A percentile compares a stretch with the other conserved stretches of the same genome.
Evolutionary conservation across 805 yeast genomes (phyloP).

Genomic region (Myxozyma geophila): DNA sequence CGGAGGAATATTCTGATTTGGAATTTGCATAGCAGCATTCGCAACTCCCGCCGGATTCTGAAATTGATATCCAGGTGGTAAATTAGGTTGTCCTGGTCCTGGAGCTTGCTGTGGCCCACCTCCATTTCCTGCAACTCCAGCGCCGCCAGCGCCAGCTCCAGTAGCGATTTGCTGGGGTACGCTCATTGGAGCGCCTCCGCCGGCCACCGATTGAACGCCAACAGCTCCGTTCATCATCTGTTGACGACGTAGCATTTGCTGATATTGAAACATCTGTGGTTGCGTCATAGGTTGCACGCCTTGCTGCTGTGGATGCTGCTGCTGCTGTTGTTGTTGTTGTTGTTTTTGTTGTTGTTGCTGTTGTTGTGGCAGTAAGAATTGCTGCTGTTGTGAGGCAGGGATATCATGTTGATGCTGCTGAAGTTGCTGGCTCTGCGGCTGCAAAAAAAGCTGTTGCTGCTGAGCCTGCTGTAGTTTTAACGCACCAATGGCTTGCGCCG

Average conservation of each 20-base stretch:
- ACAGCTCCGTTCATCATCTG: constrained; percentile 19
- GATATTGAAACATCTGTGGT: constrained; percentile 14
- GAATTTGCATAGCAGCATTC: constrained; percentile 9
- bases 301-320: constrained; percentile 11
- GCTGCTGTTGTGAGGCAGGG: constrained; percentile 21
- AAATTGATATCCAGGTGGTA: constrained; percentile 22
- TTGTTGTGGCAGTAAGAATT: constrained; percentile 5
- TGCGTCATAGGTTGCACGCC: constrained; percentile 10
- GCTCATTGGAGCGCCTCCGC: neutral
- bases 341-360: constrained; percentile 24
- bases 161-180: constrained; percentile 13
- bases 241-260: constrained; percentile 20
- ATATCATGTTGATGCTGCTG: constrained; percentile 22
- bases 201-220: neutral
- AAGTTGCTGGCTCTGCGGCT: constrained; percentile 11
- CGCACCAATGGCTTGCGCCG: constrained; percentile 4
- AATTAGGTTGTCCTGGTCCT: neutral
- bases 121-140: neutral
- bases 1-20: constrained; percentile 26
- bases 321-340: constrained; percentile 4
- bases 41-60: constrained; percentile 13
- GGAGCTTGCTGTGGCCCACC: too few relatives aligned
- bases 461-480: constrained; percentile 3
- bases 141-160: neutral
- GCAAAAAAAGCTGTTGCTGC: constrained; percentile 18